phyloP scores from a whole-genome alignment of 208 protist genomes.

The Phytomonas sp. region DNA sequence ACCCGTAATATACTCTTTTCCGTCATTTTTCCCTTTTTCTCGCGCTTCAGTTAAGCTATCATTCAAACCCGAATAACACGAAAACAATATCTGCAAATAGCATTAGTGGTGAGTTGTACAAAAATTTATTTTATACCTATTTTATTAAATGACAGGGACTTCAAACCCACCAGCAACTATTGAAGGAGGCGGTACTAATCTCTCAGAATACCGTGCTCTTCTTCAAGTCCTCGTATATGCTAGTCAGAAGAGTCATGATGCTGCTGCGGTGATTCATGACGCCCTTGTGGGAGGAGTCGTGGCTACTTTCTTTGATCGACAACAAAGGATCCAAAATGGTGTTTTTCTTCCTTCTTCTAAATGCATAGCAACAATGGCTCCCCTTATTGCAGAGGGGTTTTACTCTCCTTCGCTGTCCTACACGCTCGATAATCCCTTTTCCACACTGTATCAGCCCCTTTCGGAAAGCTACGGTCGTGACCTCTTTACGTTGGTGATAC shows the following conservation, averaged over 20 bases:
- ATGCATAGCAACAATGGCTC: conserved; percentile 30
- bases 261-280: conserved; percentile 40
- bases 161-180: neutral
- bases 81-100: neutral
- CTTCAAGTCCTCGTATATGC: conserved; percentile 57
- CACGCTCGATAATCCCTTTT: conserved; percentile 20
- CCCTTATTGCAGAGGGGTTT: conserved; percentile 45
- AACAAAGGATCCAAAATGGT: conserved; percentile 3
- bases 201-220: conserved; percentile 54
- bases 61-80: neutral
- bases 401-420: conserved; percentile 44
- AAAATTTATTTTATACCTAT: neutral
- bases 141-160: neutral
- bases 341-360: conserved; percentile 54
- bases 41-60: conserved; percentile 3
- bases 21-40: neutral
- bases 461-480: conserved; percentile 45
- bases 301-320: conserved; percentile 19
- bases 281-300: conserved; percentile 60
- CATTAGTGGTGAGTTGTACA: neutral
- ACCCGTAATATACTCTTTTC: neutral
- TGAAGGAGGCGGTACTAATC: conserved; percentile 8
- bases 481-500: conserved; percentile 34
- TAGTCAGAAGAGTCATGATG: conserved; percentile 20
- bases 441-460: conserved; percentile 10